Base-by-base conservation (phyloP, 257 asterid genomes). In the Solanum pimpinellifolium region DNA sequence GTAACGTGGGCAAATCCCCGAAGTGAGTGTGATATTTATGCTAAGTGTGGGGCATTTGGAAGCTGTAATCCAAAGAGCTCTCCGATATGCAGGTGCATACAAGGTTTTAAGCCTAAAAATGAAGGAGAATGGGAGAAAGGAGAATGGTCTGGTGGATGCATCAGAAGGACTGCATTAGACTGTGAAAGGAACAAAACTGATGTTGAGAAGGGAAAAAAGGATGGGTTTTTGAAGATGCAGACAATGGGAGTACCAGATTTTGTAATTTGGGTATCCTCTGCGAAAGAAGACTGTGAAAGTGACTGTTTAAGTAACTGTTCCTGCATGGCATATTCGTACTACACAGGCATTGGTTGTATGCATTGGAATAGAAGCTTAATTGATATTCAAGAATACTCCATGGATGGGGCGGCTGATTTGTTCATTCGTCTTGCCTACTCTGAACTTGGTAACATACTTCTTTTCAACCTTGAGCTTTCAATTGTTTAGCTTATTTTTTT, bases 81-180 rank as follows among this genome's bases (percentile, higher is more conserved):
- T 4, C 87, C 92, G 41, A 84, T 91, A 70, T 95, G 98, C 69
- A 73, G 88, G 25, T 95, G 98, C 73, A 88, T 92, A 90, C 86
- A 4, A 65, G 98, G 97, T 6, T 93, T 93, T 82, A 70, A 87
- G 73, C 94, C 95, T 3, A 85, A 9, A 47, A 72, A 91, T 84
- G 9, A n/a, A 33, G 78, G 25, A 62, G 94, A 91, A 85, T 94
- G 97, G 98, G 83, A 20, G 20, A 85, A 90, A 2, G 94, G 92
- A 42, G 91, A 94, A 70, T 90, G 94, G 97, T 87, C 90, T 3
- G 33, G 88, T 27, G 98, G 98, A 56, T 95, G 98, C 81, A 60
- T 59, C 31, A 93, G 96, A 83, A 87, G 86, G 86, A 83, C 41
- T 15, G 87, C 86, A 21, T 70, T 95, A 88, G 86, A 84, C 35